These are phyloP conservation scores for Eucalyptus fibrosa DNA, from an alignment of 345 rosid genomes.

Conservation along the genomic window DNA sequence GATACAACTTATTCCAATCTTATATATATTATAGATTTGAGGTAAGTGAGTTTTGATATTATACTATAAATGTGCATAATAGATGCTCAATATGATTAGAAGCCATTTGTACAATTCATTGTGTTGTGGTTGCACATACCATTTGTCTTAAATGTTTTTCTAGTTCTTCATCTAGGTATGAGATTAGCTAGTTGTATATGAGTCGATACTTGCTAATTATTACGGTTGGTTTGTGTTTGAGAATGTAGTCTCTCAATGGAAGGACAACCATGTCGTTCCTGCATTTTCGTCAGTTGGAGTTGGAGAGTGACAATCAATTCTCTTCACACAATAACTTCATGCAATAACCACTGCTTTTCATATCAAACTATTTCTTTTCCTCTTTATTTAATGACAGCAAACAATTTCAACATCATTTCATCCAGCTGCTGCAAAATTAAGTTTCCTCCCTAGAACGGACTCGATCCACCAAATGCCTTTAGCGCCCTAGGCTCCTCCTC, in stretches of 20 bases:
- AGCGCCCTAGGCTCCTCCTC: slow-evolving; percentile 27
- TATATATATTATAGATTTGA: neutral
- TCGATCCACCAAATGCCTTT: slow-evolving; percentile 75
- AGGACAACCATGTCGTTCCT: neutral
- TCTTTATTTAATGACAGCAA: neutral
- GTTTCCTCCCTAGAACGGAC: slow-evolving; percentile 30
- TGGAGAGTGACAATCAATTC: neutral
- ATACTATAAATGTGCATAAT: neutral
- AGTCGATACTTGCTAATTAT: neutral
- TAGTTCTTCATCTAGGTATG: neutral
- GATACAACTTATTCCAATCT: neutral
- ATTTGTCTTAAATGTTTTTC: no score
- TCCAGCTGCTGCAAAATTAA: neutral
- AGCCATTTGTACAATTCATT: neutral
- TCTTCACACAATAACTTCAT: neutral
- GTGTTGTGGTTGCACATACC: neutral
- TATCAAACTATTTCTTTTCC: neutral
- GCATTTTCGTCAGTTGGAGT: neutral
- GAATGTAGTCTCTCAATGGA: neutral
- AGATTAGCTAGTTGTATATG: neutral
- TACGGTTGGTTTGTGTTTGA: neutral
- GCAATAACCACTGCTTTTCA: neutral
- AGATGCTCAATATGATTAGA: neutral
- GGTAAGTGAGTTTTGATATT: neutral
- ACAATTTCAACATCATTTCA: neutral